Evolutionary conservation across 2,329 filamentous ascomycete genomes (phyloP).

Genomic region (Botryotinia convoluta): DNA sequence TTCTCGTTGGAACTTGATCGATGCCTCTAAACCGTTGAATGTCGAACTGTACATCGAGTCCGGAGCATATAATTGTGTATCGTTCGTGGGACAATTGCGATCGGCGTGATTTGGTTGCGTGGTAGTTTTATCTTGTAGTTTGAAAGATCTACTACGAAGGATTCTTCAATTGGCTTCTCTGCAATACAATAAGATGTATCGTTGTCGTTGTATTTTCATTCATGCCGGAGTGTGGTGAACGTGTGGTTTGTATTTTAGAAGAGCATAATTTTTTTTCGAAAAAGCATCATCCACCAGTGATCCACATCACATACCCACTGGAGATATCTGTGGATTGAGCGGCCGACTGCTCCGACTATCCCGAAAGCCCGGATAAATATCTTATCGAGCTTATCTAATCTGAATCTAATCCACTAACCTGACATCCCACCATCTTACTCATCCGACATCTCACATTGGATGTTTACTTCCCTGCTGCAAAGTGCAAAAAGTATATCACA

Average conservation of each 20-base stretch:
- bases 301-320: no score
- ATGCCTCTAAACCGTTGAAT: constrained; percentile 24
- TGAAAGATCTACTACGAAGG: no score
- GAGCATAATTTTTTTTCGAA: neutral
- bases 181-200: neutral
- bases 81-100: neutral
- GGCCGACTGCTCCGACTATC: neutral
- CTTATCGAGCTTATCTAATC: constrained; percentile 4
- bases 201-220: neutral
- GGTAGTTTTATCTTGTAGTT: neutral
- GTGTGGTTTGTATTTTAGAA: neutral
- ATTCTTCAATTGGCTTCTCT: neutral
- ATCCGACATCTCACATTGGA: neutral
- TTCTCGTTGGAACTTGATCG: constrained; percentile 31
- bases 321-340: neutral
- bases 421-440: constrained; percentile 5
- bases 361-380: neutral
- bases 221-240: neutral
- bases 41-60: constrained; percentile 28
- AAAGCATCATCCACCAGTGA: neutral
- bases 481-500: constrained; percentile 4
- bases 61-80: neutral
- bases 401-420: neutral
- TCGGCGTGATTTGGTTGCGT: neutral
- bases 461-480: neutral